A percentile compares a stretch with the other conserved stretches of the same genome.
These are phyloP conservation scores for Sicyos edulis DNA, from an alignment of 306 rosid genomes.

Conservation along the genomic window DNA sequence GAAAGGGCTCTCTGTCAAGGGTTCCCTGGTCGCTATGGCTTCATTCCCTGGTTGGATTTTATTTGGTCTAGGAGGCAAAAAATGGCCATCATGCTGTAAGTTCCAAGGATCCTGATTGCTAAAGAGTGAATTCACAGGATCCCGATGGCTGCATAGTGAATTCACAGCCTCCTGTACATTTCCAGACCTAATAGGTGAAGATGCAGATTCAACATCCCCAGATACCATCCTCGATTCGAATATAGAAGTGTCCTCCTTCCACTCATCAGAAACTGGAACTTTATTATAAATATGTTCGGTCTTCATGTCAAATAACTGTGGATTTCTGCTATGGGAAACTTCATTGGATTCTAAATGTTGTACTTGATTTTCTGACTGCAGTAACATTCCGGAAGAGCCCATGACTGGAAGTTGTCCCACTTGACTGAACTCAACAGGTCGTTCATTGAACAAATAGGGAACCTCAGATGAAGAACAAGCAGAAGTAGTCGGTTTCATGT, in stretches of 20 bases:
- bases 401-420: slow-evolving; percentile 40
- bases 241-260: slow-evolving; percentile 23
- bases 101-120: slow-evolving; percentile 86
- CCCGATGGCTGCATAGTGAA: no score
- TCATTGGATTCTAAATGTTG: slow-evolving; percentile 28
- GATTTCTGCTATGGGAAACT: slow-evolving; percentile 22
- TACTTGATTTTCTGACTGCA: slow-evolving; percentile 36
- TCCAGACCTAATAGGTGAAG: slow-evolving; percentile 37
- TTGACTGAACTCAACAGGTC: slow-evolving; percentile 46
- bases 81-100: slow-evolving; percentile 45
- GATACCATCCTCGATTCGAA: slow-evolving; percentile 25
- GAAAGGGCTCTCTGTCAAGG: slow-evolving; percentile 36
- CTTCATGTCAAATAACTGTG: slow-evolving; percentile 28
- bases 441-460: slow-evolving; percentile 29
- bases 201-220: slow-evolving; percentile 26
- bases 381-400: slow-evolving; percentile 47
- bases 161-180: slow-evolving; percentile 36
- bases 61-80: slow-evolving; percentile 51
- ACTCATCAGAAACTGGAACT: slow-evolving; percentile 27
- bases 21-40: slow-evolving; percentile 32
- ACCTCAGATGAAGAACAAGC: slow-evolving; percentile 40
- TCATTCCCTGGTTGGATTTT: slow-evolving; percentile 41
- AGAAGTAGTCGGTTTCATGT: slow-evolving; percentile 24
- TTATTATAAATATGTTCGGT: slow-evolving; percentile 16
- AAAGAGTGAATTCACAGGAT: slow-evolving; percentile 50